Evolutionary conservation across 2,329 filamentous ascomycete genomes (phyloP), one percentile per base, ranked within the genome.

Genomic region (Cryphonectria radicalis): DNA sequence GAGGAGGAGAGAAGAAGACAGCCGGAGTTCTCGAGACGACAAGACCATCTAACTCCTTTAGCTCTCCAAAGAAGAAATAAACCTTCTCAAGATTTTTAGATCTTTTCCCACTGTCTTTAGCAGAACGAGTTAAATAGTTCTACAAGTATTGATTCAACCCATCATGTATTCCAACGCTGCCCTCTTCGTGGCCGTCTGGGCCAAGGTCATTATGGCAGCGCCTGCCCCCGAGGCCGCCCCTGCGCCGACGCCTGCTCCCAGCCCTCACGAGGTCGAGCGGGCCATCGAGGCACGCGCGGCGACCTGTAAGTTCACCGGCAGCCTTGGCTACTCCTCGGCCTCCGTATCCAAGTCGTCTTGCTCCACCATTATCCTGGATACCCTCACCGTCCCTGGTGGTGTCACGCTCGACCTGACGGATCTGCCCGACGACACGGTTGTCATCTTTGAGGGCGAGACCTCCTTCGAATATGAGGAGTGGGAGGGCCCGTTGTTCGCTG

Each of bases 391-490:
- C 4, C 81, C 81, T 3, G 76, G 80, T 4, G 80, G 80, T 25
- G 76, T 75, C 59, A 82, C 80, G 13, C 78, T 83, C 17, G 79
- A 82, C 68, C 72, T 83, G 66, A 79, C 77, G 25, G 75, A 75
- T 28, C 74, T 82, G 7, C 76, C 77, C 25, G 72, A 76, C 4
- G 79, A 78, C 22, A 80, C 81, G 19, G 77, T 74, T 40, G 71
- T 72, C 65, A 87, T 87, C 75, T 73, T 73, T 59, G 53, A 67
- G n/a, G 66, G 66, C n/a, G 73, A 69, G 37, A 73, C 66, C n/a
- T 70, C 73, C 6, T 70, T 66, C 37, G 70, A 84, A 19, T 91
- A 91, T 81, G 82, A 88, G 74, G 87, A 90, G 76, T 92, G 90
- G 90, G 78, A 79, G 1, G 90, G 90, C 0, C 90, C 90, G 3